Base-by-base conservation (phyloP, 2,329 filamentous ascomycete genomes). In the Fusarium lateritium region DNA sequence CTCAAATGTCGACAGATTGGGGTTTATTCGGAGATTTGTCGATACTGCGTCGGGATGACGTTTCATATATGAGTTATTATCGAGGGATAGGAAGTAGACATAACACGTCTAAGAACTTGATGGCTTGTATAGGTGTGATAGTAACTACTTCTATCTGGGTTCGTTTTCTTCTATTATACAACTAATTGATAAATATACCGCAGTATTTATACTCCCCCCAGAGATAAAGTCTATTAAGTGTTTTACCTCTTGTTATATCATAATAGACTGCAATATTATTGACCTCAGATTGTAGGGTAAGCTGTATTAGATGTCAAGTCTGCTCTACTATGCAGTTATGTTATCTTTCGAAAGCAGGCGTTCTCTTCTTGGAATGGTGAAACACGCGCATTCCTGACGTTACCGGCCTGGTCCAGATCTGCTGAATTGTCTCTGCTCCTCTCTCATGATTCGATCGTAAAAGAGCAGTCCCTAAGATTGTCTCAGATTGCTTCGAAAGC, bases 331-430 rank as follows among this genome's bases (percentile, higher is more conserved):
- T 19, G 11, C 17, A 19, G 24, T 26, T 17, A 9, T 42, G 19
- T 21, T 17, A 19, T n/a, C 17, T n/a, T 11, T 59, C 28, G 42
- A 17, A 59, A 57, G 19, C 28, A 33, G 22, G 11, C n/a, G 5
- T 34, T 22, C 17, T 28, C 14, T 13, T 28, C 34, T 14, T 22
- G 15, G 17, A 26, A 43, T 21, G 31, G 46, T 65, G 61, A 65
- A 60, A 65, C 61, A 65, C 6, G 14, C 22, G 21, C 42, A 60
- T 65, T 65, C 53, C 42, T 47, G 19, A 33, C 26, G 17, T 11
- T 14, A 13, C 6, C 10, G 22, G n/a, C 15, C 45, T 34, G 19
- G 33, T 7, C n/a, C 14, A 14, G 14, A 34, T 21, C n/a, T 3
- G 7, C 26, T 9, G 33, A 42, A 28, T 43, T 39, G 39, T 53